Base-by-base conservation (phyloP, 805 yeast species). In the Suhomyces canberraensis region DNA sequence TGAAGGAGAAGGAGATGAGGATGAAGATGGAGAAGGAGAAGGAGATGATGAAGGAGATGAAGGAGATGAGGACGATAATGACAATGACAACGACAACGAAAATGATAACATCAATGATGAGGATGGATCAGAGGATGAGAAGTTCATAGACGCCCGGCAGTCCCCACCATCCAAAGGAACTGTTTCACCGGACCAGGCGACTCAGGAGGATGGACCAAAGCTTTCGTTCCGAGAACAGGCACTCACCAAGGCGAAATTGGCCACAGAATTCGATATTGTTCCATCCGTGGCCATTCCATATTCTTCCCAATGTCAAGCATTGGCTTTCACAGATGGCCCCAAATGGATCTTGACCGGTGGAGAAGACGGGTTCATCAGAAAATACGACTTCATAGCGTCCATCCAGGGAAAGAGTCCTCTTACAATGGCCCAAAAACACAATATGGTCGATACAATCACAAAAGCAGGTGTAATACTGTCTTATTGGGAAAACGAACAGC, bases 401-500 rank as follows among this genome's bases (percentile, higher is more conserved):
- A 75, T 93, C 16, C 90, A 85, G 51, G 97, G 97, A 13, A 84
- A 84, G 47, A 69, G 83, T 5, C 91, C 93, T 4, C 66, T 93
- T 35, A 91, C 98, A 0, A 85, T 89, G 42, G 88, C 95, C 2
- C 98, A 93, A 58, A 79, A 78, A 51, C 98, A 93, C 58, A 84
- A 86, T 33, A 69, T 89, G 33, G 88, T 88, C 16, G 98, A 93
- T 56, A 76, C 93, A 1, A 77, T 93, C 21, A 75, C 84, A 7
- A 82, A 84, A 52, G 93, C 89, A 0, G 98, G 98, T 5, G 81
- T 87, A 4, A 62, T 90, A 4, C 55, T 74, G 11, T 82, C 93
- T 0, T 91, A 88, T 64, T 93, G 97, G 96, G 98, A 91, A 54
- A 93, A 93, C 59, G 98, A 93, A 62, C 86, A 89, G 51, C 97